These are phyloP conservation scores for Fusarium protoensiforme DNA, from an alignment of 2,329 filamentous ascomycete species.

Conservation along the genomic window DNA sequence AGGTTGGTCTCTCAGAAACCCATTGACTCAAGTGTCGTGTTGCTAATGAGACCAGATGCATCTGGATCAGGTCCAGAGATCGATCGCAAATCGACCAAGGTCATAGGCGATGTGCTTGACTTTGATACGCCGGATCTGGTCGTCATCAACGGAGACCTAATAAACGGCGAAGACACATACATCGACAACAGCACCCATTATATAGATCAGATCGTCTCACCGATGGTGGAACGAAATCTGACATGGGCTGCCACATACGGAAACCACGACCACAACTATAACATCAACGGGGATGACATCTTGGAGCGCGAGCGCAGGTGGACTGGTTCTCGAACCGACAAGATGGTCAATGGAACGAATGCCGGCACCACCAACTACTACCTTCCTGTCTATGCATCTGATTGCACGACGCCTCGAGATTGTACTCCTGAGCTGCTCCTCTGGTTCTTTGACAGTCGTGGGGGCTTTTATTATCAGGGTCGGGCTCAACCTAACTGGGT, in stretches of 20 bases:
- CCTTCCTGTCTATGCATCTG: conserved; percentile 54
- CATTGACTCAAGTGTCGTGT: not conserved
- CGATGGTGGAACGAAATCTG: conserved; percentile 64
- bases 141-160: conserved; percentile 77
- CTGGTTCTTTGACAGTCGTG: conserved; percentile 79
- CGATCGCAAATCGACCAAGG: conserved; percentile 66
- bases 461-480: conserved; percentile 63
- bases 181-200: conserved; percentile 65
- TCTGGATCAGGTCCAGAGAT: conserved; percentile 53
- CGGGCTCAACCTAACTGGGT: conserved; percentile 55
- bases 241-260: conserved; percentile 77
- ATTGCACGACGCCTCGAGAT: conserved; percentile 42
- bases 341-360: conserved; percentile 52
- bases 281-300: conserved; percentile 62
- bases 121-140: conserved; percentile 68
- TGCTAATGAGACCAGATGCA: not conserved
- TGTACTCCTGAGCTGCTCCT: conserved; percentile 62
- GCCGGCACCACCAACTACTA: conserved; percentile 61
- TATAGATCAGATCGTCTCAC: conserved; percentile 68
- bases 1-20: not conserved
- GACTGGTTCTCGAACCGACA: conserved; percentile 52
- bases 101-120: conserved; percentile 69
- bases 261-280: conserved; percentile 74
- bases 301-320: conserved; percentile 53
- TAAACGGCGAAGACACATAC: conserved; percentile 73